phyloP scores from a whole-genome alignment of 139 green algal species.

The Ulvella scutata region DNA sequence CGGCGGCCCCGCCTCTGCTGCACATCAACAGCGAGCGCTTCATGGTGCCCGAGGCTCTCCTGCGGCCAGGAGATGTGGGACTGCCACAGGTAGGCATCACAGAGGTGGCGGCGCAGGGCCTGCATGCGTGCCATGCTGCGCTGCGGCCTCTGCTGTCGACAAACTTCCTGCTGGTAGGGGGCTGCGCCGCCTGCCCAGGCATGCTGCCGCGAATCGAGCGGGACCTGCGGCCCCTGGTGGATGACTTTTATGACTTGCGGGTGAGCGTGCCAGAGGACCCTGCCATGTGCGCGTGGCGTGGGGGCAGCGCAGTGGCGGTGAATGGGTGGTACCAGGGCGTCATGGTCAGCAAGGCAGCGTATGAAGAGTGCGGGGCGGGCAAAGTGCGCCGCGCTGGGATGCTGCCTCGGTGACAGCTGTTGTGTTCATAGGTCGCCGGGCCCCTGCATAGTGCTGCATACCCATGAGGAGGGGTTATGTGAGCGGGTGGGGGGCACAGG shows the following conservation, averaged over 20 bases:
- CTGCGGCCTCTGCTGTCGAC: slow-evolving; percentile 59
- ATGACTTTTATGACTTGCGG: slow-evolving; percentile 34
- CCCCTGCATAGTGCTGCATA: too few species aligned
- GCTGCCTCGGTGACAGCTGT: background rate
- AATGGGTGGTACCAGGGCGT: slow-evolving; percentile 16
- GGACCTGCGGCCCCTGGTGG: slow-evolving; percentile 57
- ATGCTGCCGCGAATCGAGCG: slow-evolving; percentile 32
- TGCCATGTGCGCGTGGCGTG: slow-evolving; percentile 32
- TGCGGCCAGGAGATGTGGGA: slow-evolving; percentile 45
- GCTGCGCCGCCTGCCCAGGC: slow-evolving; percentile 32
- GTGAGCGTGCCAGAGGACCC: slow-evolving; percentile 30
- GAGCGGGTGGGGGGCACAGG: too few species aligned
- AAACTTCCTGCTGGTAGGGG: slow-evolving; percentile 52
- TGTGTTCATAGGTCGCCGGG: too few species aligned
- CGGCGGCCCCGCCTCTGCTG: slow-evolving; percentile 27
- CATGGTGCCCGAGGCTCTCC: slow-evolving; percentile 86
- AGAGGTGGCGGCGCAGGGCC: slow-evolving; percentile 26
- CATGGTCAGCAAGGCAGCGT: slow-evolving; percentile 32
- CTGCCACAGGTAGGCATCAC: slow-evolving; percentile 41
- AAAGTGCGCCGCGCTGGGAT: background rate
- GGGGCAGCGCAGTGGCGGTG: slow-evolving; percentile 28
- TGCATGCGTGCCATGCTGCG: slow-evolving; percentile 26
- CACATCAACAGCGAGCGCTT: slow-evolving; percentile 93
- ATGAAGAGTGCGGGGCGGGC: slow-evolving; percentile 28
- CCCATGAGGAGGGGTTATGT: too few species aligned